A percentile compares a stretch with the other conserved stretches of the same genome.
phyloP scores from a whole-genome alignment of 2,329 filamentous ascomycete species.

The Fusarium annulatum region DNA sequence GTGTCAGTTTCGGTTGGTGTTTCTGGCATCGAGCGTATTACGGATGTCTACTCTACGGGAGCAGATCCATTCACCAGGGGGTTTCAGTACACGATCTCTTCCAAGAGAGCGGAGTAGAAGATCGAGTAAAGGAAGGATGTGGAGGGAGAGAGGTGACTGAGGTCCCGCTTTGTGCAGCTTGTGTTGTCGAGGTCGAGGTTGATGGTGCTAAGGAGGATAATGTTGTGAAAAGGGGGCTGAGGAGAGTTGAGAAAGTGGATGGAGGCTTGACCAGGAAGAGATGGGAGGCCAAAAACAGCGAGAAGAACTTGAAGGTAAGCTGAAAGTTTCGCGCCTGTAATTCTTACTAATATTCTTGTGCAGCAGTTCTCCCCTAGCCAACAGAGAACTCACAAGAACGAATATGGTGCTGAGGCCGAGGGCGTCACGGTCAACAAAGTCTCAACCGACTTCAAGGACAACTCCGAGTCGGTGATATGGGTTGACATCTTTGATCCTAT shows the following conservation, averaged over 20 bases:
- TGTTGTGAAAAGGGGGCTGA: constrained; percentile 56
- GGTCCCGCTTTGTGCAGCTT: constrained; percentile 63
- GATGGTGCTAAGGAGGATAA: constrained; percentile 47
- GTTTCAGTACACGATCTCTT: constrained; percentile 51
- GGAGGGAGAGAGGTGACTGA: constrained; percentile 56
- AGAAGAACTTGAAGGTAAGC: constrained; percentile 11
- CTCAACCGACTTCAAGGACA: constrained; percentile 33
- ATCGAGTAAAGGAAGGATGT: neutral
- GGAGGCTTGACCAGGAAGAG: constrained; percentile 59
- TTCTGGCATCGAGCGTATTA: constrained; percentile 70
- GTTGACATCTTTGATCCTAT: constrained; percentile 63
- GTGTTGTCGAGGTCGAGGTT: constrained; percentile 55
- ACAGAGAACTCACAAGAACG: neutral
- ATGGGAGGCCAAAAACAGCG: constrained; percentile 52
- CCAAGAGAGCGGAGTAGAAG: constrained; percentile 22
- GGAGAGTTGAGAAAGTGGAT: constrained; percentile 57
- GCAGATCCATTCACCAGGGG: constrained; percentile 51
- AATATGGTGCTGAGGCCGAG: constrained; percentile 17
- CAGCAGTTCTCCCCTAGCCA: constrained; percentile 9
- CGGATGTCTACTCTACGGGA: constrained; percentile 65
- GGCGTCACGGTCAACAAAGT: neutral
- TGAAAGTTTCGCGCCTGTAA: neutral
- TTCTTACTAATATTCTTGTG: constrained; percentile 3
- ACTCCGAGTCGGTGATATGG: constrained; percentile 56
- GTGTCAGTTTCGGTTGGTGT: constrained; percentile 69